Evolutionary conservation across 163 green algal species (phyloP).

Genomic region (Scenedesmus sp.): DNA sequence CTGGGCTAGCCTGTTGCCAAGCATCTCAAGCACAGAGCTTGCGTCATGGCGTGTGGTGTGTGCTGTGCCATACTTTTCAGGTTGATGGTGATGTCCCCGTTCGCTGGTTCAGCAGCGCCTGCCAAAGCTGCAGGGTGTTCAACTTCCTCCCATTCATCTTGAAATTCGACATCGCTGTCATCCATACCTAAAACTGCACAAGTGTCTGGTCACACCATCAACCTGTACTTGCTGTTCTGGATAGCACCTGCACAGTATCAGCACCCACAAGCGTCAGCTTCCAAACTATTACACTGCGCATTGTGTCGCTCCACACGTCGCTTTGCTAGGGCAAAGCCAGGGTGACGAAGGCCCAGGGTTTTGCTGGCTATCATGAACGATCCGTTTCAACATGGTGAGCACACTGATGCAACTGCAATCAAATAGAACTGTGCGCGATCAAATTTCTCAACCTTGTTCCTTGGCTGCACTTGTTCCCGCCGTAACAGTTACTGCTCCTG

Average conservation of each 20-base stretch:
- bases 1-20: not conserved
- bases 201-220: not conserved
- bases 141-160: constrained; percentile 43
- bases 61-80: constrained; percentile 2
- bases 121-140: not conserved
- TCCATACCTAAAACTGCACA: not conserved
- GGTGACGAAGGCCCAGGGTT: too few relatives aligned
- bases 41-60: not conserved
- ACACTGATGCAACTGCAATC: too few relatives aligned
- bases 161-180: constrained; percentile 33
- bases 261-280: too few relatives aligned
- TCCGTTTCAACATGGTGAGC: too few relatives aligned
- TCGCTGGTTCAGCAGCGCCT: not conserved
- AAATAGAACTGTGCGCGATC: too few relatives aligned
- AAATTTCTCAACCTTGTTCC: too few relatives aligned
- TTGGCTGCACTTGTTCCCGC: not conserved
- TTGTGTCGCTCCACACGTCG: too few relatives aligned
- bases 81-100: constrained; percentile 37
- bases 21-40: not conserved
- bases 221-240: too few relatives aligned
- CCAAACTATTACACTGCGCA: too few relatives aligned
- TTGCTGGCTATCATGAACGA: too few relatives aligned
- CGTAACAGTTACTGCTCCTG: not conserved
- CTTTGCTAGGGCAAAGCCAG: too few relatives aligned
- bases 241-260: too few relatives aligned